Evolutionary conservation across 140 eudicot genomes (phyloP).

Genomic region (Stevia rebaudiana): DNA sequence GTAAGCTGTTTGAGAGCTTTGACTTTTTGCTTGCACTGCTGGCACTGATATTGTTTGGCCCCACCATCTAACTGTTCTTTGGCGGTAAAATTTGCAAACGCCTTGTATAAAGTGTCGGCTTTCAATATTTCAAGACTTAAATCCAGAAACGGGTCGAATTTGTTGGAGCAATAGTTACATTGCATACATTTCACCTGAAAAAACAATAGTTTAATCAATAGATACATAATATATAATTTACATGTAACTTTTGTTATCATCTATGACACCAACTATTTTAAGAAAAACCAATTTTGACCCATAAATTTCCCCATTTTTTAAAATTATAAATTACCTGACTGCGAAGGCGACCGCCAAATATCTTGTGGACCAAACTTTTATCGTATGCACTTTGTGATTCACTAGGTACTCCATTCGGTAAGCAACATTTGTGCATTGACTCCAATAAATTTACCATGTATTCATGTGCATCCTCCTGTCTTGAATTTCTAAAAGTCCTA

Average conservation of each 20-base stretch:
- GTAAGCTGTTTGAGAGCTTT: slow-evolving; percentile 88
- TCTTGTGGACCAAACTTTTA: slow-evolving; percentile 91
- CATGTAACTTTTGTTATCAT: background rate
- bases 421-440: slow-evolving; percentile 97
- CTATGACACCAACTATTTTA: background rate
- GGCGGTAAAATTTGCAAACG: slow-evolving; percentile 75
- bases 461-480: slow-evolving; percentile 99
- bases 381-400: slow-evolving; percentile 97
- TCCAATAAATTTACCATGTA: slow-evolving; percentile 92
- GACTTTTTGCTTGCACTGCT: slow-evolving; percentile 89
- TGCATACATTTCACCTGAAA: slow-evolving; percentile 93
- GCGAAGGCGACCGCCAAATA: slow-evolving; percentile 95
- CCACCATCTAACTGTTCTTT: slow-evolving; percentile 91
- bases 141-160: slow-evolving; percentile 90
- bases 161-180: slow-evolving; percentile 75
- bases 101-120: slow-evolving; percentile 76
- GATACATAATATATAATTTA: background rate
- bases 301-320: background rate
- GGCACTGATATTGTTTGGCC: slow-evolving; percentile 74
- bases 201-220: background rate
- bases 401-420: slow-evolving; percentile 85
- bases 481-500: slow-evolving; percentile 71
- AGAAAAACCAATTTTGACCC: background rate
- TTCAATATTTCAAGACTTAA: slow-evolving; percentile 77
- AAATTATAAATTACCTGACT: slow-evolving; percentile 79